A percentile compares a stretch with the other conserved stretches of the same genome.
phyloP scores from a whole-genome alignment of 805 yeast genomes.

The Maudiozyma serrabonitensis region DNA sequence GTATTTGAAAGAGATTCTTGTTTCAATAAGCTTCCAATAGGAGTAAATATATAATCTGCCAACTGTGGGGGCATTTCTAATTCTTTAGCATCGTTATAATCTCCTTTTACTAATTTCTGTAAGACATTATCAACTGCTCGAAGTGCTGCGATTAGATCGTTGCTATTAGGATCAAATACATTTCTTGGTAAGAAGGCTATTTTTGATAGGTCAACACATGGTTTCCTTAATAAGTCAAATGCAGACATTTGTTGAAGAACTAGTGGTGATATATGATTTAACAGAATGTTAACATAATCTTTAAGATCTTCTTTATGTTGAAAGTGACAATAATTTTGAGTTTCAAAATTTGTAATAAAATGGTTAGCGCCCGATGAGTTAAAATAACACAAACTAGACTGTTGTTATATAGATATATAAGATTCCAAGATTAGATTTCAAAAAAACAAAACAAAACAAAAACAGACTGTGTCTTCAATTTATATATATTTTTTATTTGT shows the following conservation, averaged over 20 bases:
- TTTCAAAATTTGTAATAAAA: no score
- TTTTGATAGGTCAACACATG: slow-evolving; percentile 37
- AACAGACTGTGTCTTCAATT: no score
- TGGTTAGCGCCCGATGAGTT: no score
- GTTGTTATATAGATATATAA: no score
- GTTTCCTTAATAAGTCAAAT: slow-evolving; percentile 31
- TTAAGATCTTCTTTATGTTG: no score
- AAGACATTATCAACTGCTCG: slow-evolving; percentile 26
- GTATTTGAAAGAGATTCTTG: slow-evolving; percentile 38
- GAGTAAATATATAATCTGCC: slow-evolving; percentile 56
- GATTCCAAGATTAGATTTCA: no score
- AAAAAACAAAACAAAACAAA: no score
- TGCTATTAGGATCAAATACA: slow-evolving; percentile 27
- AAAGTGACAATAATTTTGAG: no score
- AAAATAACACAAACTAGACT: no score
- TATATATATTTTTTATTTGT: no score
- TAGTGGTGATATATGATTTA: no score
- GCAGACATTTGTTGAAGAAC: slow-evolving; percentile 2
- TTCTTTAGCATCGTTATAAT: neutral
- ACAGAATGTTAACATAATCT: no score
- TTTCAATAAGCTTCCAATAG: slow-evolving; percentile 44
- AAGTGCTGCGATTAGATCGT: slow-evolving; percentile 26
- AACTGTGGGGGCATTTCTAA: slow-evolving; percentile 30
- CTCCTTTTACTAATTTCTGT: neutral
- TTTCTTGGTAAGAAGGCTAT: slow-evolving; percentile 34